Base-by-base conservation (phyloP, 2,329 filamentous ascomycete species). In the Incumbomyces lentus region DNA sequence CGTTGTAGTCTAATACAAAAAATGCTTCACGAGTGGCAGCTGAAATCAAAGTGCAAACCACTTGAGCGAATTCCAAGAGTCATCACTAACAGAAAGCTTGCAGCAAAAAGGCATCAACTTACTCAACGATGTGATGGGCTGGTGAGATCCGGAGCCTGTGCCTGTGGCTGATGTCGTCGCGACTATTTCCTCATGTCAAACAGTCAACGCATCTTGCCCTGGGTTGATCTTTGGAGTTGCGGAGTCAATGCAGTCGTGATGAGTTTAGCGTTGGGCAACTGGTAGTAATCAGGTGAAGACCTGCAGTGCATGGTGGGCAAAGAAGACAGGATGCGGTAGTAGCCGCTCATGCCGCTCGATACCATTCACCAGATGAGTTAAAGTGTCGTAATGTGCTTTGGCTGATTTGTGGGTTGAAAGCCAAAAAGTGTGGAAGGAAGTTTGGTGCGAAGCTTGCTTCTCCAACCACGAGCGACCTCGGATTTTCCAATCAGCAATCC, bases 1-100 rank as follows among this genome's bases (percentile, higher is more conserved):
- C 86, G 86, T 92, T 90, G 85, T 92, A 92, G 86, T 92, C 85
- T 84, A 66, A 83, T 81, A 78, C 74, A 75, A 71, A 71, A 74
- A 29, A 60, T 64, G 61, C 64, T 45, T 45, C 42, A 45, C 63
- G 69, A 73, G 65, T 54, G 69, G 66, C 66, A 39, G 68, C 68
- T 65, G 68, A 69, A 73, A 73, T 70, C 71, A 68, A 71, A 68
- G 63, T 69, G 67, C 64, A 62, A 59, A 61, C 55, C 65, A 65
- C 62, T 68, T 72, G 63, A 65, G 67, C 64, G 17, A 38, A 61
- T 55, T 54, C 59, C 60, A 64, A 53, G 58, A 60, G 63, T 72
- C 68, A 72, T 72, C 69, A 70, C 57, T 55, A 64, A 63, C 66
- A 59, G 56, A 51, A 22, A 6, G 2, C 10, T 26, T 26, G 22